These are phyloP conservation scores for Kodamaea alishanica DNA, from an alignment of 1,139 yeast species.

Conservation along the genomic window DNA sequence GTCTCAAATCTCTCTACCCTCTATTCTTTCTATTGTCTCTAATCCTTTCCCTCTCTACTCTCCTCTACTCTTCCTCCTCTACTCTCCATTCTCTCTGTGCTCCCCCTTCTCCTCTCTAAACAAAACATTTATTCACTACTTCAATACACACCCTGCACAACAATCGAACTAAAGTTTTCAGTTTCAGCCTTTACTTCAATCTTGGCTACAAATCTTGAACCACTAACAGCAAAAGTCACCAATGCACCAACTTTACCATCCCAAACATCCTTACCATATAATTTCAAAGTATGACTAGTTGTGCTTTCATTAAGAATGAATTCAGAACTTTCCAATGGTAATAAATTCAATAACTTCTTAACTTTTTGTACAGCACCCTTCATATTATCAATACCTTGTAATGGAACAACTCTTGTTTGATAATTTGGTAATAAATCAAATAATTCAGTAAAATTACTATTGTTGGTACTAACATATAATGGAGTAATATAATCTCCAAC, in stretches of 20 bases:
- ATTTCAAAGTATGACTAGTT: constrained; percentile 68
- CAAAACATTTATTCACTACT: not conserved
- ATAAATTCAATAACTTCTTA: constrained; percentile 62
- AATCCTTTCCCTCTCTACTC: not conserved
- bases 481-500: constrained; percentile 86
- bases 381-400: constrained; percentile 31
- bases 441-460: constrained; percentile 68
- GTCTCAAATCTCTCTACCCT: too few species aligned
- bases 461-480: constrained; percentile 41
- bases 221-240: constrained; percentile 68
- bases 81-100: not conserved
- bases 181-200: constrained; percentile 67
- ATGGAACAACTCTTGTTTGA: constrained; percentile 35
- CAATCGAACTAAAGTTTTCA: constrained; percentile 21
- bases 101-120: not conserved
- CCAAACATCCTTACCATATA: constrained; percentile 76
- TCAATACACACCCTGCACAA: constrained; percentile 18
- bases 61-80: not conserved
- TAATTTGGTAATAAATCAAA: constrained; percentile 64
- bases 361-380: constrained; percentile 46
- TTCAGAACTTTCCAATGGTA: constrained; percentile 80
- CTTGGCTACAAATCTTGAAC: constrained; percentile 74
- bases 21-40: too few species aligned
- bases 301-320: constrained; percentile 53
- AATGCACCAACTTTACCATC: constrained; percentile 69